phyloP scores from a whole-genome alignment of 768 basidiomycete species.

The Trametes punicea region DNA sequence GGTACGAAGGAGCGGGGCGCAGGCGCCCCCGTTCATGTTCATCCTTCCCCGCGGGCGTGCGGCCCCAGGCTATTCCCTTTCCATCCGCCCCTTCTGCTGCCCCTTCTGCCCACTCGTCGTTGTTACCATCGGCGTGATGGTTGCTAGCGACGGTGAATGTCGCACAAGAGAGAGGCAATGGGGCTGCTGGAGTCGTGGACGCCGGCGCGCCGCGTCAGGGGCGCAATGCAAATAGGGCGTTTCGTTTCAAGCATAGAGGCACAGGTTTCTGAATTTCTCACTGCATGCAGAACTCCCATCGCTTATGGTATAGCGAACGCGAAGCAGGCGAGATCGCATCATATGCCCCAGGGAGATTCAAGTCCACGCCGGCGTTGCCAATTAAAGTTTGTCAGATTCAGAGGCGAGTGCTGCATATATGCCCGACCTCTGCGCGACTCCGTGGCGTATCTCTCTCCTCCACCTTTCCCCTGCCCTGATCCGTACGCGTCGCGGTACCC shows the following conservation, averaged over 20 bases:
- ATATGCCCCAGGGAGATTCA: slow-evolving; percentile 9
- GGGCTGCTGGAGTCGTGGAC: not conserved
- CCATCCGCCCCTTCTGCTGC: slow-evolving; percentile 15
- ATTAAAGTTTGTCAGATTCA: slow-evolving; percentile 17
- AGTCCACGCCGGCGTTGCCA: slow-evolving; percentile 13
- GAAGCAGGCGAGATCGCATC: slow-evolving; percentile 13
- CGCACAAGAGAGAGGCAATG: not conserved
- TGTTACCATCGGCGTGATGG: not conserved
- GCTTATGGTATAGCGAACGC: slow-evolving; percentile 8
- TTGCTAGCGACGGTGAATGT: not conserved
- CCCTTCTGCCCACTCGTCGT: not conserved
- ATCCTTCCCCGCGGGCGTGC: slow-evolving; percentile 5
- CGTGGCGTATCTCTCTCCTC: not conserved
- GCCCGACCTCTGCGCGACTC: not conserved
- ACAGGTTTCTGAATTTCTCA: not conserved
- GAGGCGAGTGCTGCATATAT: slow-evolving; percentile 3
- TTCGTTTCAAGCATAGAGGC: slow-evolving; percentile 1
- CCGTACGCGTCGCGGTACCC: not conserved
- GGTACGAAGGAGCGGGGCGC: slow-evolving; percentile 5
- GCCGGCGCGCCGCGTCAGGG: not conserved
- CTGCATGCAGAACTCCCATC: slow-evolving; percentile 4
- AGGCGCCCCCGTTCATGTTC: not conserved
- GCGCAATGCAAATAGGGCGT: not conserved
- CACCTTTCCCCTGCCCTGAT: not conserved
- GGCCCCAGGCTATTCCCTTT: slow-evolving; percentile 1